phyloP scores from a whole-genome alignment of 176 grass and related monocot species.

The Carex myosuroides region DNA sequence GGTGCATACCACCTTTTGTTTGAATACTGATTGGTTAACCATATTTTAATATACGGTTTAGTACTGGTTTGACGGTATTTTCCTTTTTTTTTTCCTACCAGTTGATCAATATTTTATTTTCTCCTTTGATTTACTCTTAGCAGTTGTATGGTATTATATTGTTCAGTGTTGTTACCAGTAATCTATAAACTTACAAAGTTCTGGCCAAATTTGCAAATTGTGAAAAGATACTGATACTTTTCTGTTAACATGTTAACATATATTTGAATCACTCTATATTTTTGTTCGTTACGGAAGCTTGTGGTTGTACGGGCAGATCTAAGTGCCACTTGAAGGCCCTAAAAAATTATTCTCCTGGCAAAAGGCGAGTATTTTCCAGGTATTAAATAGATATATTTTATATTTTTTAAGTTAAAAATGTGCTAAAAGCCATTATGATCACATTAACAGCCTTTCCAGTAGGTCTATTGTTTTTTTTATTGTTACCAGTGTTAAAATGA shows the following conservation, averaged over 20 bases:
- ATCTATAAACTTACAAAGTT: not conserved
- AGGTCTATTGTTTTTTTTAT: not conserved
- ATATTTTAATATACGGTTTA: not conserved
- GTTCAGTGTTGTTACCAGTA: not conserved
- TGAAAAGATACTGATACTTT: not conserved
- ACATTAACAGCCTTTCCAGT: not conserved
- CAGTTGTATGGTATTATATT: not conserved
- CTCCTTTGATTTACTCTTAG: not conserved
- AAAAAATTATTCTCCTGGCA: constrained; percentile 97
- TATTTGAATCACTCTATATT: constrained; percentile 20
- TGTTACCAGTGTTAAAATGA: not conserved
- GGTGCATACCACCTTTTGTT: constrained; percentile 24
- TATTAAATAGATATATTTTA: constrained; percentile 16
- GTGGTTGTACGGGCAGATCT: constrained; percentile 91
- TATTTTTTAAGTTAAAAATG: not conserved
- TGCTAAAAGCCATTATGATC: not conserved
- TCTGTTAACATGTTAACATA: constrained; percentile 19
- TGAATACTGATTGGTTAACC: not conserved
- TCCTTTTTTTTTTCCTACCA: not conserved
- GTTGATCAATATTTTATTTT: not conserved
- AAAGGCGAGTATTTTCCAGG: constrained; percentile 99
- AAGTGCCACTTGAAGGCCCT: constrained; percentile 90
- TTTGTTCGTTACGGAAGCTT: constrained; percentile 53
- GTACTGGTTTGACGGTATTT: not conserved
- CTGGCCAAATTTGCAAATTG: not conserved